These are phyloP conservation scores for Eucalyptus microcorys DNA, from an alignment of 345 rosid genomes.

Conservation along the genomic window DNA sequence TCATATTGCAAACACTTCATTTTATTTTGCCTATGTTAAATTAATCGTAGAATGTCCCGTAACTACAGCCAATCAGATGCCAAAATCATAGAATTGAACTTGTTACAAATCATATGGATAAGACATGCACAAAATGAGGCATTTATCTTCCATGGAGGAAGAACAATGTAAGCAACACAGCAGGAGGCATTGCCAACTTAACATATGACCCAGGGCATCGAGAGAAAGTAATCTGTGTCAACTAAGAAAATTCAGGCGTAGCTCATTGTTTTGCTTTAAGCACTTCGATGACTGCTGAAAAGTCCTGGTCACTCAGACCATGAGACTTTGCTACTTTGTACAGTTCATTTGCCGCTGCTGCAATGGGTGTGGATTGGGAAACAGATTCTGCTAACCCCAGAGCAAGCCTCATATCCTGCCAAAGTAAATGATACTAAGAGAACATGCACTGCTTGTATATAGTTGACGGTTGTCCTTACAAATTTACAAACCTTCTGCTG, in stretches of 20 bases:
- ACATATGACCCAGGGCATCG: not conserved
- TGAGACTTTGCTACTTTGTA: constrained; percentile 79
- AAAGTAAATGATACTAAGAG: not conserved
- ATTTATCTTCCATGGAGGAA: not conserved
- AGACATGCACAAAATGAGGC: not conserved
- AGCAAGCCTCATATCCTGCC: constrained; percentile 86
- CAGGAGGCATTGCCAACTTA: not conserved
- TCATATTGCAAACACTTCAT: not conserved
- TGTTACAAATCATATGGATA: not conserved
- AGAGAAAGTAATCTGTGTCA: not conserved
- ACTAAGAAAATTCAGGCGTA: not conserved
- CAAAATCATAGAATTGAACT: not conserved
- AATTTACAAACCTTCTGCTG: constrained; percentile 74
- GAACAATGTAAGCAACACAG: not conserved
- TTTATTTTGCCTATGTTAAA: not conserved
- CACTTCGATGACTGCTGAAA: constrained; percentile 89
- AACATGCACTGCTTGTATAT: not conserved
- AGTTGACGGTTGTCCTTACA: not conserved
- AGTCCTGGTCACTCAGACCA: constrained; percentile 77
- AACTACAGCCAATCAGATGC: not conserved
- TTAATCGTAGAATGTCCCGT: not conserved
- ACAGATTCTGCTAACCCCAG: constrained; percentile 85
- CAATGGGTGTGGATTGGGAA: constrained; percentile 78
- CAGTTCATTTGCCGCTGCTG: constrained; percentile 84
- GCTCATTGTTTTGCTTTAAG: constrained; percentile 35